Percentiles rank a stretch among this genome's conserved stretches.
Conservation (phyloP, 2,329 filamentous ascomycete species). For the Fusarium dimerum region DNA sequence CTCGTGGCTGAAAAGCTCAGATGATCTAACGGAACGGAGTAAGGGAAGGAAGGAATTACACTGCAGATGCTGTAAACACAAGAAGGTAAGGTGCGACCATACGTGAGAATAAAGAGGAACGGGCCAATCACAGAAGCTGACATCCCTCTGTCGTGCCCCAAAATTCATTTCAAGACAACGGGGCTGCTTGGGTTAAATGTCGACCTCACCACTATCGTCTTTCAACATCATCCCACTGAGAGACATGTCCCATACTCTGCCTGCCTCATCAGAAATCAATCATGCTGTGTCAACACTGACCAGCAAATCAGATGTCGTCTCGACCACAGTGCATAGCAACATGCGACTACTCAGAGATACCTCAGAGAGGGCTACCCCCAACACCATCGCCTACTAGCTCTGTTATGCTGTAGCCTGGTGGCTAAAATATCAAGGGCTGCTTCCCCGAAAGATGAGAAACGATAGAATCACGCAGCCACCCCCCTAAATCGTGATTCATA, state of each 20-base stretch:
- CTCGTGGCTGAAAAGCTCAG: not conserved
- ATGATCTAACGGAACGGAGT: not conserved
- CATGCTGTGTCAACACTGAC: slow-evolving; percentile 14
- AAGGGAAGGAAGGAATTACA: not conserved
- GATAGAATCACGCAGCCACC: slow-evolving; percentile 1
- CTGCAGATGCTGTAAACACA: not conserved
- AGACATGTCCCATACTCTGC: not conserved
- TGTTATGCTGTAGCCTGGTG: slow-evolving; percentile 5
- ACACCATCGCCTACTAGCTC: slow-evolving; percentile 25
- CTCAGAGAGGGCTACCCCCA: slow-evolving; percentile 14
- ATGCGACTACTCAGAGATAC: slow-evolving; percentile 26
- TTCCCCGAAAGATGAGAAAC: slow-evolving; percentile 9
- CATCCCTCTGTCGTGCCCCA: not conserved
- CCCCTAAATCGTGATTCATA: not conserved
- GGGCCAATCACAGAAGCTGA: not conserved
- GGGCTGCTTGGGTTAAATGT: not conserved
- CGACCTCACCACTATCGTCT: not conserved
- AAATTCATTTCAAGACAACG: not conserved
- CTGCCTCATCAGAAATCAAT: not conserved
- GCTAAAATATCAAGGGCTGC: slow-evolving; percentile 4
- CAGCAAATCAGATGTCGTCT: slow-evolving; percentile 22
- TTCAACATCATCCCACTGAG: not conserved
- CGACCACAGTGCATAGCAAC: slow-evolving; percentile 26
- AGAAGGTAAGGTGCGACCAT: not conserved
- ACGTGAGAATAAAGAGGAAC: not conserved